Base-by-base conservation (phyloP, 2,329 filamentous ascomycete genomes). In the Pleoardoris graminearum region DNA sequence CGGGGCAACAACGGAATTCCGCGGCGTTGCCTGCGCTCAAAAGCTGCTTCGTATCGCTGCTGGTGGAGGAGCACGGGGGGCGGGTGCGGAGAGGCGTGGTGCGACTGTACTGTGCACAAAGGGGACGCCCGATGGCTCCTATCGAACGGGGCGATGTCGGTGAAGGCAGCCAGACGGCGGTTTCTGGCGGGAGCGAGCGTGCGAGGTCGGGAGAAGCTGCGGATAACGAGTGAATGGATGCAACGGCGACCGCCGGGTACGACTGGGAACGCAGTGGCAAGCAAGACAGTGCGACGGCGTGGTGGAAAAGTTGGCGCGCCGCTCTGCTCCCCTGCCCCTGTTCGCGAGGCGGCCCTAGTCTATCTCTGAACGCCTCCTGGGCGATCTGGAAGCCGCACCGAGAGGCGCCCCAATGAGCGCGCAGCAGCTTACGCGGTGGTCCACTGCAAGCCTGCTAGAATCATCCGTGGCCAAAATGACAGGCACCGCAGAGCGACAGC, bases 1-100 rank as follows among this genome's bases (percentile, higher is more conserved):
- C 60, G 53, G 66, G 66, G 60, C 62, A 69, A 70, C 64, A 48
- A 54, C 55, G 49, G 48, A 53, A 56, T 46, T 58, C 52, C 33
- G 50, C 55, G 53, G 51, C 51, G n/a, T 6, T 37, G 42, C 23
- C 41, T 7, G 50, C 43, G 35, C 29, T 38, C 48, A 54, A 54
- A 54, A 48, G 52, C 52, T 54, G 48, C 43, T 54, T 39, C 33
- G 43, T 54, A 58, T 50, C 43, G 54, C 51, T 54, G 48, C 45
- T 54, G 44, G 48, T 42, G 48, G 33, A 48, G 51, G 37, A 37
- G 43, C 41, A 30, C 12, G 33, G 12, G 35, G 29, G 30, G 10
- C 39, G 14, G 50, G 7, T 14, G 36, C 39, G 17, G 17, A 30
- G n/a, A n/a, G n/a, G 38, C 43, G 48, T 19, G 5, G 29, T 23